A percentile compares a stretch with the other conserved stretches of the same genome.
Evolutionary conservation across 768 basidiomycete genomes (phyloP).

Genomic region (Nevesoporus exiguus): DNA sequence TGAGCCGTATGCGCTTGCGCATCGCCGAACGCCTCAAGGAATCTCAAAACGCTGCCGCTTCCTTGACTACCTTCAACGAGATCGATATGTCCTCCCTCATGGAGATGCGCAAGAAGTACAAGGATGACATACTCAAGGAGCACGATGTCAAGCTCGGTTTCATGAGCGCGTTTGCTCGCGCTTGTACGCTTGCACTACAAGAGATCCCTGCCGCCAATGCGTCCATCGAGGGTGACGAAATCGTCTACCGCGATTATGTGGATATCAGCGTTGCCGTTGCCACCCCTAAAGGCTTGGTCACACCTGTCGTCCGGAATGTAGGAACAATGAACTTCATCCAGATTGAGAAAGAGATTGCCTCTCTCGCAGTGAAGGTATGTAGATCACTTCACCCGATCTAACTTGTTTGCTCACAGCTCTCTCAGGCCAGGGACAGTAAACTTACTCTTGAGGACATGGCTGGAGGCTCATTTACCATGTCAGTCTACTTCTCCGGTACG

Average conservation of each 20-base stretch:
- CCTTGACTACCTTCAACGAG: conserved; percentile 98
- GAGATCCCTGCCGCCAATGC: conserved; percentile 96
- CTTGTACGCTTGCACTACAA: conserved; percentile 75
- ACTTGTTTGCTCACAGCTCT: conserved; percentile 7
- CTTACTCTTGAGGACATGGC: conserved; percentile 98
- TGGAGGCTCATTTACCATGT: conserved; percentile 99
- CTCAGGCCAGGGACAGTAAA: conserved; percentile 83
- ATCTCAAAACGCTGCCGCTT: conserved; percentile 95
- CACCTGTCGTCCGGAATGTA: conserved; percentile 90
- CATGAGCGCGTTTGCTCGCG: conserved; percentile 96
- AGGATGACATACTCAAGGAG: conserved; percentile 84
- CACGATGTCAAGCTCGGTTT: conserved; percentile 96
- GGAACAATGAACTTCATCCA: conserved; percentile 84
- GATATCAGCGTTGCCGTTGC: conserved; percentile 96
- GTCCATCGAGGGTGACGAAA: conserved; percentile 89
- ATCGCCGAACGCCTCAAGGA: conserved; percentile 98
- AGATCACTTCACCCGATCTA: neutral
- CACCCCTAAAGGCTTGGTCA: conserved; percentile 96
- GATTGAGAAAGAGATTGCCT: conserved; percentile 91
- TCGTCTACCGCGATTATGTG: conserved; percentile 89
- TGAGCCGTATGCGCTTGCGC: conserved; percentile 97
- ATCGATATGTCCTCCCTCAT: conserved; percentile 98
- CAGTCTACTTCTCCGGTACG: conserved; percentile 26
- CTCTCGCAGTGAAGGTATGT: conserved; percentile 81
- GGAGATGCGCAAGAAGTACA: conserved; percentile 90